Evolutionary conservation across 129 eudicot species (phyloP).

Genomic region (Centrapalus pauciflorus): DNA sequence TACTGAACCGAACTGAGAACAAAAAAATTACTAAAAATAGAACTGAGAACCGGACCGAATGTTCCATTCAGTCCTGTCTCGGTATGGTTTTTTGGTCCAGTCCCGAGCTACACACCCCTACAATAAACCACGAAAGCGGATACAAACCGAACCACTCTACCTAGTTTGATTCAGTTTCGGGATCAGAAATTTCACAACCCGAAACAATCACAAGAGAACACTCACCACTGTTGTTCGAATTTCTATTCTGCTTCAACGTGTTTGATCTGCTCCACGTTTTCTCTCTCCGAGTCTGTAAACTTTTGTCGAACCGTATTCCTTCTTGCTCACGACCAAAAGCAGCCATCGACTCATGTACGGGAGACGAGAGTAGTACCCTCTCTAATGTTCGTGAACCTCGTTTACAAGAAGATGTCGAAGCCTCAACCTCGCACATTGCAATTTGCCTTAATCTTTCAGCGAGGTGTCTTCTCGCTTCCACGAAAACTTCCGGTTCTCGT

Average conservation of each 20-base stretch:
- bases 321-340: constrained; percentile 19
- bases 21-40: too few relatives aligned
- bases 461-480: constrained; percentile 62
- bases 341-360: constrained; percentile 31
- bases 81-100: too few relatives aligned
- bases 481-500: constrained; percentile 36
- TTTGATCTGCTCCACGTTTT: not conserved
- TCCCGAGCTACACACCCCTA: too few relatives aligned
- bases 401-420: constrained; percentile 14
- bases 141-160: too few relatives aligned
- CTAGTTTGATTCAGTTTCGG: too few relatives aligned
- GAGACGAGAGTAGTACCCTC: constrained; percentile 41
- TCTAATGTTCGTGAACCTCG: constrained; percentile 40
- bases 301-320: constrained; percentile 4
- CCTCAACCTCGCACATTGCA: constrained; percentile 12
- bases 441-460: constrained; percentile 49
- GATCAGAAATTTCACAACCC: too few relatives aligned
- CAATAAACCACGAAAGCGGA: too few relatives aligned
- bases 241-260: not conserved
- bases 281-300: constrained; percentile 9
- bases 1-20: too few relatives aligned
- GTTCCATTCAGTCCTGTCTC: too few relatives aligned
- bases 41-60: too few relatives aligned
- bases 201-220: not conserved
- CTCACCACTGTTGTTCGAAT: constrained; percentile 24